These are phyloP conservation scores for Obba rivulosa DNA, from an alignment of 768 basidiomycete species.

Conservation along the genomic window DNA sequence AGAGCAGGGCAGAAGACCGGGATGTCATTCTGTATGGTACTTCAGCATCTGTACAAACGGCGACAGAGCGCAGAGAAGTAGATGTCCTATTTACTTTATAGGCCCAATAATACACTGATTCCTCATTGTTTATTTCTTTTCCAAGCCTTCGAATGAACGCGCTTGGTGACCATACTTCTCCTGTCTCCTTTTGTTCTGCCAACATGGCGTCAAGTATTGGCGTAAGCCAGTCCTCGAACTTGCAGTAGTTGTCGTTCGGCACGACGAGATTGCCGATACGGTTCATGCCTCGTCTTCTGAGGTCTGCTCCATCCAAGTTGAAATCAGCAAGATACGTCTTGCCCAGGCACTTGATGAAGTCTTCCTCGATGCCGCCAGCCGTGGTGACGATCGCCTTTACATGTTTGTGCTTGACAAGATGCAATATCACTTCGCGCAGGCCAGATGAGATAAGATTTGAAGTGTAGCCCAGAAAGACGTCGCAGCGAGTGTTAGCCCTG, in stretches of 20 bases:
- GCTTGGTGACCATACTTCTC: slow-evolving; percentile 87
- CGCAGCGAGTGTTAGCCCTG: slow-evolving; percentile 70
- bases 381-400: slow-evolving; percentile 91
- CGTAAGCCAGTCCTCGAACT: slow-evolving; percentile 98
- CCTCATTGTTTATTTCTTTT: slow-evolving; percentile 95
- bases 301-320: slow-evolving; percentile 81
- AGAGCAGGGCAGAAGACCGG: slow-evolving; percentile 98
- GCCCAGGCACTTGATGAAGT: slow-evolving; percentile 98
- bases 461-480: slow-evolving; percentile 95
- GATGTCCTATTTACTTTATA: slow-evolving; percentile 74
- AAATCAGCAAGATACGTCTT: slow-evolving; percentile 94
- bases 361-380: slow-evolving; percentile 97
- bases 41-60: slow-evolving; percentile 21
- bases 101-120: slow-evolving; percentile 98
- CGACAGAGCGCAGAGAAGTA: slow-evolving; percentile 11
- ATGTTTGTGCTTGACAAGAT: slow-evolving; percentile 91
- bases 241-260: slow-evolving; percentile 98
- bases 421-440: slow-evolving; percentile 84
- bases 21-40: slow-evolving; percentile 76
- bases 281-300: slow-evolving; percentile 90
- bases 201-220: slow-evolving; percentile 92
- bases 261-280: slow-evolving; percentile 94
- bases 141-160: slow-evolving; percentile 89
- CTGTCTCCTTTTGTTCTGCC: slow-evolving; percentile 71
- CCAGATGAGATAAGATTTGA: slow-evolving; percentile 99